Evolutionary conservation across 305 asterid species (phyloP).

Genomic region (Fraxinus angustifolia): DNA sequence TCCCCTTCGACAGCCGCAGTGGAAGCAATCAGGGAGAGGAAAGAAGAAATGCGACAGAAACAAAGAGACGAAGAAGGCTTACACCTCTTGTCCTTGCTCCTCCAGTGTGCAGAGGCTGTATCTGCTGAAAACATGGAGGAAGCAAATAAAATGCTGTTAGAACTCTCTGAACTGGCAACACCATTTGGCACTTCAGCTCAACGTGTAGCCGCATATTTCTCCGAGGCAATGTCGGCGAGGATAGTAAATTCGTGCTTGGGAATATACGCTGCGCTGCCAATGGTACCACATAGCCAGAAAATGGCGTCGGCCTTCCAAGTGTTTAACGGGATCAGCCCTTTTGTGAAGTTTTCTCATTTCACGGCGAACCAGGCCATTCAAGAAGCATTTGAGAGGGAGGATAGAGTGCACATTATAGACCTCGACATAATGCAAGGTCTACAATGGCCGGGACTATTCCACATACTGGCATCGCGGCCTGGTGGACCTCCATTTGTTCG

Average conservation of each 20-base stretch:
- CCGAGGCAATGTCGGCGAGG: slow-evolving; percentile 94
- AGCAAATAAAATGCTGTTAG: slow-evolving; percentile 71
- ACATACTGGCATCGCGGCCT: slow-evolving; percentile 79
- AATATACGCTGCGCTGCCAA: slow-evolving; percentile 70
- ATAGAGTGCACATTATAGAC: slow-evolving; percentile 88
- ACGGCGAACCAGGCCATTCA: slow-evolving; percentile 97
- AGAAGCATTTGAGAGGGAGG: slow-evolving; percentile 91
- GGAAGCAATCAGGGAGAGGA: slow-evolving; percentile 32
- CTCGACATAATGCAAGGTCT: slow-evolving; percentile 97
- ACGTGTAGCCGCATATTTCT: slow-evolving; percentile 97
- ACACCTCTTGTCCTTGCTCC: slow-evolving; percentile 62
- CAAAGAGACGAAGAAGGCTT: slow-evolving; percentile 84
- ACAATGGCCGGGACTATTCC: slow-evolving; percentile 97
- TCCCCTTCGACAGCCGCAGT: slow-evolving; percentile 18
- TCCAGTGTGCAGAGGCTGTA: slow-evolving; percentile 90
- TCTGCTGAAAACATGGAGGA: slow-evolving; percentile 76
- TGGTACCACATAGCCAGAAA: slow-evolving; percentile 62
- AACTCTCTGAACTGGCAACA: slow-evolving; percentile 82
- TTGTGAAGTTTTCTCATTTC: slow-evolving; percentile 89
- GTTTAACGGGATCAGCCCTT: slow-evolving; percentile 91
- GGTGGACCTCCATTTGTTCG: slow-evolving; percentile 94
- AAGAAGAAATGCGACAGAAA: slow-evolving; percentile 51
- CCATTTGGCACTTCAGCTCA: slow-evolving; percentile 96
- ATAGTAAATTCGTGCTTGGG: slow-evolving; percentile 83
- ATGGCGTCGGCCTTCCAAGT: slow-evolving; percentile 86